These are phyloP conservation scores for Strigomonas culicis DNA, from an alignment of 208 protist species.

Conservation along the genomic window DNA sequence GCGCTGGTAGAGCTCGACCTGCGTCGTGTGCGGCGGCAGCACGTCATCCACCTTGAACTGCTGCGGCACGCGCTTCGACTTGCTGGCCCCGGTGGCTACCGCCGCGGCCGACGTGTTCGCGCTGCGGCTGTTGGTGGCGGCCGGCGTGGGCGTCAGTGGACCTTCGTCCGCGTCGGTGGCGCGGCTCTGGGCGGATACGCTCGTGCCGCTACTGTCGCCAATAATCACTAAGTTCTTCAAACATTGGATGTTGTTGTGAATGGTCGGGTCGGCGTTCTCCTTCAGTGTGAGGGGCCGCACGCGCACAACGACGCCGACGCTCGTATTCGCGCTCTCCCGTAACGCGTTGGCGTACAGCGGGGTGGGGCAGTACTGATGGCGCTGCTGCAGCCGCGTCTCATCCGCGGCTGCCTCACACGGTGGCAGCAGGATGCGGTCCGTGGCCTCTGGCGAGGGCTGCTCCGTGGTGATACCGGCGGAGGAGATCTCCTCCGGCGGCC, in stretches of 20 bases:
- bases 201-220: conserved; percentile 21
- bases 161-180: too few relatives aligned
- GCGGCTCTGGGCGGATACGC: too few relatives aligned
- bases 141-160: too few relatives aligned
- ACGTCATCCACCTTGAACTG: conserved; percentile 74
- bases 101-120: not conserved
- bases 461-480: too few relatives aligned
- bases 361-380: not conserved
- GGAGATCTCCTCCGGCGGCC: too few relatives aligned
- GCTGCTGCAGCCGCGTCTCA: not conserved
- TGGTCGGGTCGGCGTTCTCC: conserved; percentile 55
- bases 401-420: too few relatives aligned
- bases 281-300: conserved; percentile 66
- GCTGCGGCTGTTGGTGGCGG: not conserved
- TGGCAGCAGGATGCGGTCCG: too few relatives aligned
- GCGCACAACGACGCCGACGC: conserved; percentile 60
- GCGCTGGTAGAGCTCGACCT: conserved; percentile 70
- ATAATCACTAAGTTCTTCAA: conserved; percentile 64
- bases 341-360: not conserved
- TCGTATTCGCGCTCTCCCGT: conserved; percentile 9
- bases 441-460: too few relatives aligned
- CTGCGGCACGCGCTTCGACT: conserved; percentile 4
- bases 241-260: conserved; percentile 60
- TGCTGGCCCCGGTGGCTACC: not conserved
- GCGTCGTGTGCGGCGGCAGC: conserved; percentile 59